Base-by-base conservation (phyloP, 1,284 basidiomycete genomes). In the Ustilago xerochloae region DNA sequence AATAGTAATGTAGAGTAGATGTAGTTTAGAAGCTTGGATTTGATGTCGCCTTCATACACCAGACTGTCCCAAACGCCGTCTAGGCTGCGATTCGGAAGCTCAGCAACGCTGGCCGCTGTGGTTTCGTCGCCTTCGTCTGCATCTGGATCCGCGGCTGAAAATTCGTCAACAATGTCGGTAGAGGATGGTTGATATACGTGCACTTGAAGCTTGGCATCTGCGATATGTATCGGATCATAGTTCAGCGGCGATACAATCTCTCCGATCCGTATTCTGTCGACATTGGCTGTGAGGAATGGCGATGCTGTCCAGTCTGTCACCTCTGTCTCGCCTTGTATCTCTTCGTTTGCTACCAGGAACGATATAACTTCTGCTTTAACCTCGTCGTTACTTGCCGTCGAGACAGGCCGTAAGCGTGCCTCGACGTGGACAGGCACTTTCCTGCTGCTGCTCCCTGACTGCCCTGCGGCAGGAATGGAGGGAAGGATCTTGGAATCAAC, bases 1-100 rank as follows among this genome's bases (percentile, higher is more conserved):
- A 99, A 91, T 16, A 93, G 85, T 33, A 97, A 87, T 0, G 96
- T 97, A 8, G 95, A 93, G 85, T 95, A 91, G 72, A 98, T 97
- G 85, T 97, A 98, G 83, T 93, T 91, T 57, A 99, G 88, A 12
- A 99, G 87, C 63, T 91, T 91, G 58, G 90, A 86, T 85, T 99
- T 99, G 84, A 98, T 90, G 79, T 93, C 90, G 74, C 92, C 92
- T 6, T 90, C 88, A 84, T 97, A 99, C 79, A 98, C 91, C 68
- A 99, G 84, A 50, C 92, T 88, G 50, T 88, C 87, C 89, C 97
- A 99, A 4, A 98, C 86, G 0, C 96, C 94, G 69, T 98, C 95
- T 86, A 93, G 90, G 35, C 87, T 88, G 62, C 87, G 85, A 64
- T 91, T 93, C 0, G 95, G 96, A 32, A 98, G 88, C 67, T 94